Evolutionary conservation across 306 rosid species (phyloP), one percentile per base, ranked within the genome.

Genomic region (Hippophae rhamnoides): DNA sequence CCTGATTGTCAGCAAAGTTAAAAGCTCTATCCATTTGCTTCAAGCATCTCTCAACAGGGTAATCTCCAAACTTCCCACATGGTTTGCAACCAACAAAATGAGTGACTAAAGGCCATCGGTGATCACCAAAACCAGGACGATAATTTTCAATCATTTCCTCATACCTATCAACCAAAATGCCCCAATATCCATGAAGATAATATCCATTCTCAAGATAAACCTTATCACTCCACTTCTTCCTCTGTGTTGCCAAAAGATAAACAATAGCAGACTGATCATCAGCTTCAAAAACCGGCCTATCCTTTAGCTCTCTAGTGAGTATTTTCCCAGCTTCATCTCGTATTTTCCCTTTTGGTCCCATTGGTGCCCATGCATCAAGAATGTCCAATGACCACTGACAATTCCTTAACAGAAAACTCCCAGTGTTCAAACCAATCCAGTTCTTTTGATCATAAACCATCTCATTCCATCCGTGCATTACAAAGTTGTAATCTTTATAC

Each of bases 11-110:
- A 7, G 89, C 97, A 60, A 89, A 86, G 60, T 89, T 86, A 49
- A 54, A 89, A 12, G 97, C 97, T 52, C 97, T 66, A 10, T 89
- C 97, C 97, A 89, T 89, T 41, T 86, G 95, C 74, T 70, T 89
- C 83, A 89, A 41, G 63, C 95, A 89, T 64, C 89, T 74, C 72
- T 86, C 93, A 13, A 89, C 89, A 0, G 95, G 84, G 57, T 89
- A 86, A 67, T 89, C 97, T 41, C 97, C 97, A 23, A 86, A 84
- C 60, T 86, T 89, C 65, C 89, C 97, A 56, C 97, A 89, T 10
- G 97, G 97, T 67, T 89, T 89, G 68, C 97, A 89, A 23, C 97
- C 97, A 48, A 89, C 97, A 43, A 89, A 89, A 60, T 89, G 97
- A 11, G 97, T 89, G 65, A 89, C 97, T 56, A 89, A 72, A 1